Percentiles rank a stretch among this genome's conserved stretches.
phyloP scores from a whole-genome alignment of 1,139 yeast species.

The Wickerhamomyces sp. region DNA sequence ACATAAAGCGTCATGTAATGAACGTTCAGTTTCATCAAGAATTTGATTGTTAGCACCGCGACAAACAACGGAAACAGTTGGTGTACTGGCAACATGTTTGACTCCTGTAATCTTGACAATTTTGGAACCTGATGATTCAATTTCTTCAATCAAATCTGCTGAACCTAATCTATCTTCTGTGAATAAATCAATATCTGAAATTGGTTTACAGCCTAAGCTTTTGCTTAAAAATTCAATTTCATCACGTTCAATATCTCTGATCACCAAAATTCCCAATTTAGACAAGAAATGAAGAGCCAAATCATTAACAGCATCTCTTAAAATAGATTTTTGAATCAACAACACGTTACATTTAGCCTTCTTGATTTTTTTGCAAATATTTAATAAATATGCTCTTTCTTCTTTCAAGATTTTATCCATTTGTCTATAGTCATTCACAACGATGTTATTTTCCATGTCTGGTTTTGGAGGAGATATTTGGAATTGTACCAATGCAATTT shows the following conservation, averaged over 20 bases:
- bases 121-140: constrained; percentile 88
- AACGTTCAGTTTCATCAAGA: constrained; percentile 93
- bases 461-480: constrained; percentile 99
- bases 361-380: constrained; percentile 92
- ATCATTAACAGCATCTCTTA: constrained; percentile 97
- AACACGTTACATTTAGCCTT: constrained; percentile 95
- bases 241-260: constrained; percentile 94
- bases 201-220: constrained; percentile 90
- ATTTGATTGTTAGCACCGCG: constrained; percentile 93
- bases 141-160: constrained; percentile 91
- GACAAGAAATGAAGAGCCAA: constrained; percentile 91
- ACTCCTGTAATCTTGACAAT: constrained; percentile 90
- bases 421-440: constrained; percentile 95
- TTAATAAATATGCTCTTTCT: constrained; percentile 90
- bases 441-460: constrained; percentile 96
- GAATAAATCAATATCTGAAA: constrained; percentile 90
- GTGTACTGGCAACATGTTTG: constrained; percentile 44
- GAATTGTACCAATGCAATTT: constrained; percentile 87
- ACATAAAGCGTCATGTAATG: constrained; percentile 95
- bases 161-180: constrained; percentile 88
- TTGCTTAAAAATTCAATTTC: constrained; percentile 92
- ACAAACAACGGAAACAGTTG: constrained; percentile 85
- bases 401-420: constrained; percentile 98
- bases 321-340: constrained; percentile 87
- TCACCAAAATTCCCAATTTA: constrained; percentile 87